Base-by-base conservation (phyloP, 164 flowering plant species). In the Dillenia turbinata region DNA sequence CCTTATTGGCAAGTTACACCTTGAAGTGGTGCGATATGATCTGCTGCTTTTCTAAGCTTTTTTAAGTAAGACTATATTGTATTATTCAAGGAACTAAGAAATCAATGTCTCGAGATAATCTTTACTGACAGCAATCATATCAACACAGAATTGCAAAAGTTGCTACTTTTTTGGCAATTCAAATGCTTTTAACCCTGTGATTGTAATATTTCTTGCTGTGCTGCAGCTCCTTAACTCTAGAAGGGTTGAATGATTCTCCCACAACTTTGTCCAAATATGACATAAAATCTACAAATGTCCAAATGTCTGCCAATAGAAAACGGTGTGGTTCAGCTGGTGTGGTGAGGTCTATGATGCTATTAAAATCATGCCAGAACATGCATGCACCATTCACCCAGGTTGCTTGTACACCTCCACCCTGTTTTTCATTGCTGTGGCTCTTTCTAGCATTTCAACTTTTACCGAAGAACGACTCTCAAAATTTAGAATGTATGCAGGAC, bases 371-470 rank as follows among this genome's bases (percentile, higher is more conserved):
- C 64, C 83, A 89, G 74, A 76, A 67, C 69, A 82, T 95, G 96
- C 97, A 92, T 81, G 86, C 82, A 56, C 99, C 99, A 52, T 81
- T 71, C 64, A 92, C 96, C 4, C 97, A 88, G 92, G 99, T 94
- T 66, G 61, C 44, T 52, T 44, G 12, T 49, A 58, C 19, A 14
- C 49, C 49, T 58, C 9, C 56, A 22, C 44, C 44, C 56, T 44
- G 14, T 62, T 65, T 13, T 9, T 15, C 13, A 13, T 56, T 54
- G 2, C 49, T 44, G 1, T 51, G 22, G 17, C 51, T 22, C 8
- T 48, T 22, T 10, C 4, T 12, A 14, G 16, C 13, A 47, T 47
- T 47, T 5, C 26, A 44, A 2, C 14, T 56, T 24, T 24, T 24
- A 24, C 26, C 26, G 3, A 24, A 24, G 26, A 24, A 24, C 26